phyloP scores from a whole-genome alignment of 1,139 yeast species.

The Pichia norvegensis region DNA sequence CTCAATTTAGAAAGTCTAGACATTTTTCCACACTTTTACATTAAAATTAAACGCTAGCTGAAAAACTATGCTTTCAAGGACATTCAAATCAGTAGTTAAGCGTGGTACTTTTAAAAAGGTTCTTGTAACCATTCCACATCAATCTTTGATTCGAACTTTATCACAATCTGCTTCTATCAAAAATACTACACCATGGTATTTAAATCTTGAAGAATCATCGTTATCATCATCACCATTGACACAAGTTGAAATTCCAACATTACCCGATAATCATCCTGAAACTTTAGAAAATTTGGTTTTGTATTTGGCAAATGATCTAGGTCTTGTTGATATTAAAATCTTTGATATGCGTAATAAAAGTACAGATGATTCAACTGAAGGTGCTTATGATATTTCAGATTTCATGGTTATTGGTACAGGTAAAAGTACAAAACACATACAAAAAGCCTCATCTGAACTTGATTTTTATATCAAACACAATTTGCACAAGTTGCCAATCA shows the following conservation, averaged over 20 bases:
- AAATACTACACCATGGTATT: conserved; percentile 47
- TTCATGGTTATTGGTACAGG: conserved; percentile 70
- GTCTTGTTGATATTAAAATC: conserved; percentile 51
- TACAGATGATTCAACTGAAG: conserved; percentile 37
- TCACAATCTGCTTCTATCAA: background rate
- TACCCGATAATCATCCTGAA: conserved; percentile 54
- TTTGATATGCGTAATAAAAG: conserved; percentile 43
- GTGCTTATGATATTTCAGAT: conserved; percentile 35
- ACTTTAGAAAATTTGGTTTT: conserved; percentile 39
- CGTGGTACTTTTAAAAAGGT: background rate
- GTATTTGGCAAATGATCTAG: conserved; percentile 51
- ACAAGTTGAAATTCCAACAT: conserved; percentile 34
- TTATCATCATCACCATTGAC: conserved; percentile 29
- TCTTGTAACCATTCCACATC: background rate
- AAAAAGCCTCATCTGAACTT: conserved; percentile 60
- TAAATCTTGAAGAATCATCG: conserved; percentile 45
- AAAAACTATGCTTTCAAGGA: background rate
- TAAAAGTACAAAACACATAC: conserved; percentile 67
- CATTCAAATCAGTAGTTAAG: no score
- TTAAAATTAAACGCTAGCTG: background rate
- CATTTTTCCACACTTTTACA: background rate
- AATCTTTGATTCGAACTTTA: background rate
- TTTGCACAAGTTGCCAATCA: conserved; percentile 36
- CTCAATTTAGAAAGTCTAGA: background rate
- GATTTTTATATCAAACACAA: conserved; percentile 39